A percentile compares a stretch with the other conserved stretches of the same genome.
These are phyloP conservation scores for Arctostaphylos glauca DNA, from an alignment of 148 eudicot species.

Conservation along the genomic window DNA sequence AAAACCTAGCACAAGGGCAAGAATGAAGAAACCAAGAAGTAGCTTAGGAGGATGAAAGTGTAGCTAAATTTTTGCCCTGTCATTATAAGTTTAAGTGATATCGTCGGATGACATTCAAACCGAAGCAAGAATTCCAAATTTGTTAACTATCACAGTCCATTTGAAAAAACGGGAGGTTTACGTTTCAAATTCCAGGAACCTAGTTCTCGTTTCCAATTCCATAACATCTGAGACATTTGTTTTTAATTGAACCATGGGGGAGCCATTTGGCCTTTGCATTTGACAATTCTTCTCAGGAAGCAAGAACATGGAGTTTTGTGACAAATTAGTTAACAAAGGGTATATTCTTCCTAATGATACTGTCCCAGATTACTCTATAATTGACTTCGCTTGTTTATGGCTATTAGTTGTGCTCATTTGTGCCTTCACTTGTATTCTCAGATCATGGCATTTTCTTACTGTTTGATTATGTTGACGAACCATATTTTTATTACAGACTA, in stretches of 20 bases:
- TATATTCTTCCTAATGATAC: background rate
- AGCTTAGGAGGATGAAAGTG: background rate
- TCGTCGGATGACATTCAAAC: background rate
- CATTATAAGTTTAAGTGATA: background rate
- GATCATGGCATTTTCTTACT: background rate
- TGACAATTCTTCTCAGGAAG: background rate
- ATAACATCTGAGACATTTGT: background rate
- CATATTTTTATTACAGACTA: slow-evolving; percentile 58
- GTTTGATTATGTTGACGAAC: slow-evolving; percentile 16
- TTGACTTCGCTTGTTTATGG: background rate
- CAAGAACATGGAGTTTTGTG: background rate
- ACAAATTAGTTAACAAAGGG: background rate
- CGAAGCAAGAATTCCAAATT: background rate
- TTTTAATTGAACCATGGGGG: background rate
- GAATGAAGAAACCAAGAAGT: background rate
- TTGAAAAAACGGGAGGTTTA: background rate
- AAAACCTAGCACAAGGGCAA: background rate
- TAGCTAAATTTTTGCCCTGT: background rate
- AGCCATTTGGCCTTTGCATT: background rate
- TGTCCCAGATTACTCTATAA: background rate
- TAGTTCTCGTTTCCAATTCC: background rate
- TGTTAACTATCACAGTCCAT: background rate
- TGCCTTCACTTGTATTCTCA: background rate
- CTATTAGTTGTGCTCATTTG: background rate
- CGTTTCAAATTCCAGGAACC: background rate